Base-by-base conservation (phyloP, 2,329 filamentous ascomycete genomes). In the Emmonsiellopsis sp. region DNA sequence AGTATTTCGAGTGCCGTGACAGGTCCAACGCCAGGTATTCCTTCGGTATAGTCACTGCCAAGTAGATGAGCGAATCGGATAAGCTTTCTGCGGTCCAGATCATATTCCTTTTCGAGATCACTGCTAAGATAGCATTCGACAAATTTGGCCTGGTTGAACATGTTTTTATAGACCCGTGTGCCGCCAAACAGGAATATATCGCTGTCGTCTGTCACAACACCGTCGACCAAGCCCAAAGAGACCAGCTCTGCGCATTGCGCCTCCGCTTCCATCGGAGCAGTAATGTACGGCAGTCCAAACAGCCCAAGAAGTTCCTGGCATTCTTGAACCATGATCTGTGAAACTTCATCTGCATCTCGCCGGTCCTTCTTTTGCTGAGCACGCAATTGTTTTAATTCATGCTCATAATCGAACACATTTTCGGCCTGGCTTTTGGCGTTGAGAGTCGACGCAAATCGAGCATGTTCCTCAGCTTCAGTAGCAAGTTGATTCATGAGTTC, bases 71-170 rank as follows among this genome's bases (percentile, higher is more conserved):
- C 93, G 55, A 97, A 81, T 15, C 86, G 81, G 57, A 98, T 95
- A 51, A 98, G 82, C 64, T 92, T 89, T 52, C 86, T 79, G n/a
- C 92, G 83, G 2, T 88, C 86, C 0, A 98, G 80, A 0, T 87
- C 89, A 57, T 96, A 85, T 62, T 98, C 94, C 61, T 87, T 87
- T 63, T 95, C 89, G 0, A 98, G 76, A 64, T 98, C 93, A 0
- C 76, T 77, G 2, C 84, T 74, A 8, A 98, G 79, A 66, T 97
- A 98, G 71, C 93, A 97, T 72, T 98, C 93, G 42, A 98, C 93
- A 62, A 89, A 95, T 67, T 98, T 98, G 69, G 93, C 93, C 62
- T 89, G 86, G 70, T 96, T 98, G 77, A 98, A 98, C 90, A 98
- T 95, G 75, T 98, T 98, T 70, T 98, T 98, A 78, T 98, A 98